Evolutionary conservation across 805 yeast genomes (phyloP).

Genomic region (Metschnikowia peoriensis): DNA sequence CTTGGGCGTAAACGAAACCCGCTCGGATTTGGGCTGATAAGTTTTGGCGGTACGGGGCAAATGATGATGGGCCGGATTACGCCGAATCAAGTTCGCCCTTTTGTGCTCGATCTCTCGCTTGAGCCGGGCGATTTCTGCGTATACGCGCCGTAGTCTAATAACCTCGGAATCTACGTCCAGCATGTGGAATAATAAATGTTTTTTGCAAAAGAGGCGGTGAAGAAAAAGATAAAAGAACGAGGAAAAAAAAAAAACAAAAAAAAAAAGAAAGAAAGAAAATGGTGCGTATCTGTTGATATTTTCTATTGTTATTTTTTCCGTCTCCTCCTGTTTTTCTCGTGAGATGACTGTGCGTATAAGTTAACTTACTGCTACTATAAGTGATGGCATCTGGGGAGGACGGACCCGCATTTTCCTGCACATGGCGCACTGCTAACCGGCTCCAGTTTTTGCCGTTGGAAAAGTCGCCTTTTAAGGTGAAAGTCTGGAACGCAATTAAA

Average conservation of each 20-base stretch:
- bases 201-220: no score
- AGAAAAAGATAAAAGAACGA: no score
- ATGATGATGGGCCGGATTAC: background rate
- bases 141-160: background rate
- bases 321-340: background rate
- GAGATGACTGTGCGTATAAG: background rate
- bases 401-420: background rate
- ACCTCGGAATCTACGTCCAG: background rate
- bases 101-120: conserved; percentile 9
- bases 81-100: background rate
- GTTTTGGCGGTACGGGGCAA: background rate
- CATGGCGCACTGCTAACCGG: background rate
- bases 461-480: no score
- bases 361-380: no score
- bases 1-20: background rate
- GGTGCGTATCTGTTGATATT: background rate
- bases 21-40: background rate
- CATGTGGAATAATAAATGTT: background rate
- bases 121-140: conserved; percentile 9
- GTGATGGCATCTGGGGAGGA: no score
- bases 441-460: background rate
- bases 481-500: no score
- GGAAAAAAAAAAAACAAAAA: no score
- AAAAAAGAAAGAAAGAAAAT: no score
- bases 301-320: background rate